A percentile compares a stretch with the other conserved stretches of the same genome.
phyloP scores from a whole-genome alignment of 345 rosid genomes.

The rapeseed (Brassica napus) region DNA sequence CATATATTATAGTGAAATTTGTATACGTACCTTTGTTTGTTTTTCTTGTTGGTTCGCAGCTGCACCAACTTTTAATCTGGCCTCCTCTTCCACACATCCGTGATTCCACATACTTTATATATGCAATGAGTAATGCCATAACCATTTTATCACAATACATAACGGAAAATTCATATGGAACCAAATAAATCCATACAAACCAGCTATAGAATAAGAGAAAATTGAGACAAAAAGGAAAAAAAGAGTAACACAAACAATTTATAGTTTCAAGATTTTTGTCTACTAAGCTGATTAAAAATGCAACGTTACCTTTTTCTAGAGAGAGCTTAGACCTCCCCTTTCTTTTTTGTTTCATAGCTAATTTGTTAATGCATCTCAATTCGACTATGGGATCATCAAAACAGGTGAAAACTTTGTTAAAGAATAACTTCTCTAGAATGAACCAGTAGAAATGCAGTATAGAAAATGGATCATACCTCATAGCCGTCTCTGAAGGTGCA shows the following conservation, averaged over 20 bases:
- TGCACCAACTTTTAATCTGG: neutral
- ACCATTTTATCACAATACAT: neutral
- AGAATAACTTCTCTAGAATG: no score
- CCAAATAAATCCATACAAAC: neutral
- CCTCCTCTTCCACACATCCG: neutral
- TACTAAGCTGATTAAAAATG: neutral
- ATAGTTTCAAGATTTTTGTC: neutral
- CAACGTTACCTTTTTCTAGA: neutral
- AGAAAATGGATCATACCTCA: neutral
- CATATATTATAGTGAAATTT: no score
- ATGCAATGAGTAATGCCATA: neutral
- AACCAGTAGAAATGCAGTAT: neutral
- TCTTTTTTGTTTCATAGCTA: no score
- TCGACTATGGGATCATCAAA: no score
- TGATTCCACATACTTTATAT: neutral
- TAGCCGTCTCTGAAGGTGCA: neutral
- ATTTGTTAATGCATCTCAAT: no score
- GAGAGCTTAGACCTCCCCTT: no score
- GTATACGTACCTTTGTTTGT: neutral
- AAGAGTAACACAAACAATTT: neutral
- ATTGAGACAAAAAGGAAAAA: neutral
- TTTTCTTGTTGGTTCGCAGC: neutral
- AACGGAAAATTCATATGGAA: neutral
- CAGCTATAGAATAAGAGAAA: neutral
- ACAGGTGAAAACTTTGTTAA: no score